Percentiles rank a stretch among this genome's conserved stretches.
phyloP scores from a whole-genome alignment of 768 basidiomycete genomes.

The Termitomyces sp. region DNA sequence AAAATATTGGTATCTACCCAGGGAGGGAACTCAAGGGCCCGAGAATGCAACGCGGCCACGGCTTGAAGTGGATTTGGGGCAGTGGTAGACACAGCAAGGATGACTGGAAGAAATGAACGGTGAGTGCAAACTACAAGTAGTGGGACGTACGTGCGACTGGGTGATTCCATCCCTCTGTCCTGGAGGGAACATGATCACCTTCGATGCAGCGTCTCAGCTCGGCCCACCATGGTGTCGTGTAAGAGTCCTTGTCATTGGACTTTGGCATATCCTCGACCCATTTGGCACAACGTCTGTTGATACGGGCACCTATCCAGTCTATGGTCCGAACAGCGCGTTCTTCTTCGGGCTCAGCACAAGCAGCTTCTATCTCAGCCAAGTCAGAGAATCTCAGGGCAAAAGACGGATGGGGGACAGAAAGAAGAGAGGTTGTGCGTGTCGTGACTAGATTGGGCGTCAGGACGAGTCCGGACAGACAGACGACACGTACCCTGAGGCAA shows the following conservation, averaged over 20 bases:
- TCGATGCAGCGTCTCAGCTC: constrained; percentile 74
- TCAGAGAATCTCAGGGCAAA: constrained; percentile 80
- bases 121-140: constrained; percentile 8
- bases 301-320: constrained; percentile 81
- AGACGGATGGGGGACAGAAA: constrained; percentile 63
- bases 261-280: constrained; percentile 71
- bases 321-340: constrained; percentile 73
- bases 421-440: constrained; percentile 69
- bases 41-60: constrained; percentile 68
- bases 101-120: constrained; percentile 43
- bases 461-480: constrained; percentile 3
- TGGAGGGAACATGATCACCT: constrained; percentile 70
- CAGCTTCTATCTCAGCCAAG: constrained; percentile 63
- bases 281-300: constrained; percentile 52
- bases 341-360: constrained; percentile 76
- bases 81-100: constrained; percentile 78
- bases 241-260: constrained; percentile 30
- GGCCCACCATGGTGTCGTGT: constrained; percentile 82
- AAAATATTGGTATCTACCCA: constrained; percentile 78
- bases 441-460: constrained; percentile 44
- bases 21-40: constrained; percentile 60
- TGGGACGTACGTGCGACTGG: constrained; percentile 69
- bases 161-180: constrained; percentile 81
- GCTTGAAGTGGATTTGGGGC: constrained; percentile 79
- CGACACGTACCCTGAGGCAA: constrained; percentile 62